phyloP scores from a whole-genome alignment of 257 asterid species.

The Nicotiana benthamiana region DNA sequence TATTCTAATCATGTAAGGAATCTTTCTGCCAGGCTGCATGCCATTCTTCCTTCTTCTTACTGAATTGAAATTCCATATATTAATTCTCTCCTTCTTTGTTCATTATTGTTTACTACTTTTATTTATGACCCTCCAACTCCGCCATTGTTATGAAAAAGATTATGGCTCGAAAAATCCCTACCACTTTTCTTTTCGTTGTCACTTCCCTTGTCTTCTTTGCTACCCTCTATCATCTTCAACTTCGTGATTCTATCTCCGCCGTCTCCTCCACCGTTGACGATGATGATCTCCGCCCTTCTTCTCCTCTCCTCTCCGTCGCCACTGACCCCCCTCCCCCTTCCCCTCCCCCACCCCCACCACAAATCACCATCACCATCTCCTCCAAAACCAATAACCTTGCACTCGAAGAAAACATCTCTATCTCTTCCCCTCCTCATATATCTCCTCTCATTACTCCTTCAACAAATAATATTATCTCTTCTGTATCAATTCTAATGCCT shows the following conservation, averaged over 20 bases:
- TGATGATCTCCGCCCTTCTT: slow-evolving; percentile 1
- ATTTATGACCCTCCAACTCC: not conserved
- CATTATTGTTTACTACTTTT: too few relatives aligned
- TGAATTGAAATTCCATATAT: too few relatives aligned
- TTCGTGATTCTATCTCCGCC: slow-evolving; percentile 15
- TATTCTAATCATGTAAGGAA: too few relatives aligned
- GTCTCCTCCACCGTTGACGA: not conserved
- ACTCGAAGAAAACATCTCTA: slow-evolving; percentile 19
- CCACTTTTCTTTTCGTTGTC: slow-evolving; percentile 38
- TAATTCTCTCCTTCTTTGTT: too few relatives aligned
- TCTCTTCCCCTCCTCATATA: not conserved
- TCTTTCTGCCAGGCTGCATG: too few relatives aligned
- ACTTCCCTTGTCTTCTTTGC: slow-evolving; percentile 40
- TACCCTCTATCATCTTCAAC: slow-evolving; percentile 45
- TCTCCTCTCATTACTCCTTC: not conserved
- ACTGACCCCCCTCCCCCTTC: not conserved
- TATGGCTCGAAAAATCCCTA: slow-evolving; percentile 55
- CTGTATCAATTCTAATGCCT: slow-evolving; percentile 54
- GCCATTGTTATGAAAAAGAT: not conserved
- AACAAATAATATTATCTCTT: slow-evolving; percentile 7
- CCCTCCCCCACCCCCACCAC: slow-evolving; percentile 1
- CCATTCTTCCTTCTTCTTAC: too few relatives aligned
- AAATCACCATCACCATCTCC: not conserved
- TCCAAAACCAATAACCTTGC: not conserved
- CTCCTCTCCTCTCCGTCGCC: slow-evolving; percentile 6